Evolutionary conservation across 2,329 filamentous ascomycete genomes (phyloP).

Genomic region (Colletotrichum euphorbiae): DNA sequence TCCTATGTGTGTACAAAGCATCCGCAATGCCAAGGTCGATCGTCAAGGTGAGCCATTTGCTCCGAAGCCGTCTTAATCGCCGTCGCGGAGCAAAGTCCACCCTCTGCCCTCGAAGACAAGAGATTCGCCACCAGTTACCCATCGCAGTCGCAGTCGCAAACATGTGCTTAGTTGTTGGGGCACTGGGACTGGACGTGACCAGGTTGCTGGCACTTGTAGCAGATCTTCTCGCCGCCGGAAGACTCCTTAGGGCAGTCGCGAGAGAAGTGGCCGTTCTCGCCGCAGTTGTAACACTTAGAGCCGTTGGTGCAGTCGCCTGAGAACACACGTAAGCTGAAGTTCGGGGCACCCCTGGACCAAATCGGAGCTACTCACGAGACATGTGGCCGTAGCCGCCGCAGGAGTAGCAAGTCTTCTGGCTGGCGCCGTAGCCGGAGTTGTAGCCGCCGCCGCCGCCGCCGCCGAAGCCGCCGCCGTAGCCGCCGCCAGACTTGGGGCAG

Average conservation of each 20-base stretch:
- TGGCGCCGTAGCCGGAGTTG: constrained; percentile 62
- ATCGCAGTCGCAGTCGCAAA: constrained; percentile 24
- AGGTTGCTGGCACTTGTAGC: constrained; percentile 91
- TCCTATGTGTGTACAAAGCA: constrained; percentile 36
- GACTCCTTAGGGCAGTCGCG: constrained; percentile 97
- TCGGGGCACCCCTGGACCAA: not conserved
- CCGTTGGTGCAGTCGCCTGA: constrained; percentile 93
- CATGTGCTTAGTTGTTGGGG: constrained; percentile 75
- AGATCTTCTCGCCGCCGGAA: constrained; percentile 88
- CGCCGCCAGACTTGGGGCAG: constrained; percentile 75
- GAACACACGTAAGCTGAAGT: constrained; percentile 29
- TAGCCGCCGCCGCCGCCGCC: constrained; percentile 61
- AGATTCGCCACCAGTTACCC: constrained; percentile 38
- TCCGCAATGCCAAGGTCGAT: constrained; percentile 37
- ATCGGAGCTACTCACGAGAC: constrained; percentile 71
- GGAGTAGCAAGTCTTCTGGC: constrained; percentile 94
- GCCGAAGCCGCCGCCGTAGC: constrained; percentile 61
- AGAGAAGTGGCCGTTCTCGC: constrained; percentile 92
- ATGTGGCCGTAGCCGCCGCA: constrained; percentile 98
- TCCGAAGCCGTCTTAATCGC: constrained; percentile 27
- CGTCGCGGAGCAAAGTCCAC: not conserved
- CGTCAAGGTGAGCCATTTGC: constrained; percentile 31
- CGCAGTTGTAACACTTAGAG: constrained; percentile 99
- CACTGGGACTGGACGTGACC: constrained; percentile 95
- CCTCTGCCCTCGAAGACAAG: constrained; percentile 9